A percentile compares a stretch with the other conserved stretches of the same genome.
These are phyloP conservation scores for Vitis hybrid DNA, from an alignment of 177 flowering plant genomes.

Conservation along the genomic window DNA sequence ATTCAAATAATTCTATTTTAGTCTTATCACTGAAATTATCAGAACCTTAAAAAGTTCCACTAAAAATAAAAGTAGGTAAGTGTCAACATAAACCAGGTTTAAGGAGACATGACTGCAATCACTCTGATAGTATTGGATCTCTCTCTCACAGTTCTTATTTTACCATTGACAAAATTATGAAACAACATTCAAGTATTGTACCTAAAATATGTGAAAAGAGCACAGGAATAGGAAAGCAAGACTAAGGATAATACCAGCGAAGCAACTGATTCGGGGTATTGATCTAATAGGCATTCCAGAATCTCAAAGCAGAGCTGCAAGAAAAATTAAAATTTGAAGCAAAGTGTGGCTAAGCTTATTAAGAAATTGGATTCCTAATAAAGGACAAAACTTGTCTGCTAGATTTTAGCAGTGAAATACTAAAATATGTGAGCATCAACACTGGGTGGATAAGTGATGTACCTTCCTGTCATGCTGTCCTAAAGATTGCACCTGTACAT, in stretches of 20 bases:
- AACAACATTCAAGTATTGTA: neutral
- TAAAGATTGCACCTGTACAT: conserved; percentile 76
- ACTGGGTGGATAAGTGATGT: neutral
- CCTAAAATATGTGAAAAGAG: neutral
- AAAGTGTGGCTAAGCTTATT: neutral
- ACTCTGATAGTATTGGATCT: neutral
- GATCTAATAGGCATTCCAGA: conserved; percentile 62
- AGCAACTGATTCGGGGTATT: conserved; percentile 45
- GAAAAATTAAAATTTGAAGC: conserved; percentile 10
- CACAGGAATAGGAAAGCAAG: neutral
- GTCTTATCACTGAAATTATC: neutral
- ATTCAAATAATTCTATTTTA: neutral
- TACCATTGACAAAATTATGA: neutral
- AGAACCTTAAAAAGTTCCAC: neutral
- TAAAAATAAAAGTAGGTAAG: neutral
- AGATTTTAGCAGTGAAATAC: neutral
- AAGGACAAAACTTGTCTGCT: neutral
- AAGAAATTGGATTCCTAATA: neutral
- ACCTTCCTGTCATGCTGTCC: conserved; percentile 90
- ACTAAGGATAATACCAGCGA: conserved; percentile 50
- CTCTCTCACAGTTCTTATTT: neutral
- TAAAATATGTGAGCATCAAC: neutral
- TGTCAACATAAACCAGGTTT: neutral
- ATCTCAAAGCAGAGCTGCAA: conserved; percentile 90
- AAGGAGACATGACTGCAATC: neutral